Evolutionary conservation across 768 basidiomycete genomes (phyloP).

Genomic region (Agrocybe pediades): DNA sequence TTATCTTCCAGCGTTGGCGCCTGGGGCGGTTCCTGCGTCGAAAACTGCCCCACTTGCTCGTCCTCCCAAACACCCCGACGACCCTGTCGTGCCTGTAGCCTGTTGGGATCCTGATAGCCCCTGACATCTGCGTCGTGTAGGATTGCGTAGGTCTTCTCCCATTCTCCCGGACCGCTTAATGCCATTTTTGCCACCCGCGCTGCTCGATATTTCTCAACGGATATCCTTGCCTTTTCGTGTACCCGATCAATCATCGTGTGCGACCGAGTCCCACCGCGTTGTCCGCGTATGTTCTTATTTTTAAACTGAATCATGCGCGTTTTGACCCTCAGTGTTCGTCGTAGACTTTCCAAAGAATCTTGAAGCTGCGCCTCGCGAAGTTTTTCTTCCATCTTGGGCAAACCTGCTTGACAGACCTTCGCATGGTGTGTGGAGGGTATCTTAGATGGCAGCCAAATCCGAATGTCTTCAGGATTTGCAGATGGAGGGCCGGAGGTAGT

Average conservation of each 20-base stretch:
- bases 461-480: conserved; percentile 1
- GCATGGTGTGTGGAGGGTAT: background rate
- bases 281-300: conserved; percentile 5
- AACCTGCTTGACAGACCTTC: background rate
- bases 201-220: conserved; percentile 6
- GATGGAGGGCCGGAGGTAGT: background rate
- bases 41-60: too few relatives aligned
- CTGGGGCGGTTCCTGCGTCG: background rate
- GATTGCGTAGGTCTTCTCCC: conserved; percentile 9
- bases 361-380: conserved; percentile 6
- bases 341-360: conserved; percentile 5
- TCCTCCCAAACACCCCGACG: conserved; percentile 22
- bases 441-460: conserved; percentile 10
- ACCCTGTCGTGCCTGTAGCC: background rate
- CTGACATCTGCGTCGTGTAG: conserved; percentile 14
- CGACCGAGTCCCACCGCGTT: conserved; percentile 5
- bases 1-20: background rate
- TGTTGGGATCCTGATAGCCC: conserved; percentile 13
- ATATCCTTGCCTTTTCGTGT: conserved; percentile 4
- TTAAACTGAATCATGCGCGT: conserved; percentile 8
- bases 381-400: conserved; percentile 9
- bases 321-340: conserved; percentile 9
- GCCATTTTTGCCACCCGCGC: conserved; percentile 9
- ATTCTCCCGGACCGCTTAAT: conserved; percentile 8
- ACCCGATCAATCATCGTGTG: conserved; percentile 4